Conservation (phyloP, 345 rosid species). For the Eucalyptus curtisii region DNA sequence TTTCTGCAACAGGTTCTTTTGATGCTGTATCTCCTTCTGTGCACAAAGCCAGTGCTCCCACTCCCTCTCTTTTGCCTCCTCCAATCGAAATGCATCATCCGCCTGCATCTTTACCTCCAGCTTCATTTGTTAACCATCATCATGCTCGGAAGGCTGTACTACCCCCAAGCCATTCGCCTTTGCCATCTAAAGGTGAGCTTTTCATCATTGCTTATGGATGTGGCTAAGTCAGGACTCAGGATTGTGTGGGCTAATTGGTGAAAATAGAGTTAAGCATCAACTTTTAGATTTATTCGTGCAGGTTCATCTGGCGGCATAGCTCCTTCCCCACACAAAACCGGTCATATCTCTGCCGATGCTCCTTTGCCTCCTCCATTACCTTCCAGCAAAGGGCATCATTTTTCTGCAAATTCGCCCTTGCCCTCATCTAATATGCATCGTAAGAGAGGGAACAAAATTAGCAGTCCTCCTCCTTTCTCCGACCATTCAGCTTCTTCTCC, state of each 20-base stretch:
- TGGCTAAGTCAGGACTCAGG: neutral
- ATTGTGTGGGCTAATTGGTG: neutral
- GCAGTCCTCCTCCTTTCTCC: neutral
- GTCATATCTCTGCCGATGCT: neutral
- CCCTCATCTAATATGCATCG: neutral
- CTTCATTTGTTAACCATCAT: slow-evolving; percentile 23
- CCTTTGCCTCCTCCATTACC: neutral
- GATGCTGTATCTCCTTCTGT: slow-evolving; percentile 22
- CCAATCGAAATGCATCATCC: slow-evolving; percentile 4
- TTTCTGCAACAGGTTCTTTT: slow-evolving; percentile 12
- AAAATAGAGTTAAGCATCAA: neutral
- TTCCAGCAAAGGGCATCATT: neutral
- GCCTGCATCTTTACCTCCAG: slow-evolving; percentile 31
- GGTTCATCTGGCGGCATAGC: neutral
- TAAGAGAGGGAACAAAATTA: neutral
- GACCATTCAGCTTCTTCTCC: neutral
- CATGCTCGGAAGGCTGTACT: neutral
- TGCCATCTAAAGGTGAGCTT: neutral
- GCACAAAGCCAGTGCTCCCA: slow-evolving; percentile 3
- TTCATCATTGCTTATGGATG: neutral
- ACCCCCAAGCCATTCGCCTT: neutral
- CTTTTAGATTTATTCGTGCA: neutral
- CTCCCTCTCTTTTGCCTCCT: slow-evolving; percentile 16
- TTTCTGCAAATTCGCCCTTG: neutral
- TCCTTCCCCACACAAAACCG: neutral